Evolutionary conservation across 345 rosid species (phyloP).

Genomic region (Arabidopsis arenosa): DNA sequence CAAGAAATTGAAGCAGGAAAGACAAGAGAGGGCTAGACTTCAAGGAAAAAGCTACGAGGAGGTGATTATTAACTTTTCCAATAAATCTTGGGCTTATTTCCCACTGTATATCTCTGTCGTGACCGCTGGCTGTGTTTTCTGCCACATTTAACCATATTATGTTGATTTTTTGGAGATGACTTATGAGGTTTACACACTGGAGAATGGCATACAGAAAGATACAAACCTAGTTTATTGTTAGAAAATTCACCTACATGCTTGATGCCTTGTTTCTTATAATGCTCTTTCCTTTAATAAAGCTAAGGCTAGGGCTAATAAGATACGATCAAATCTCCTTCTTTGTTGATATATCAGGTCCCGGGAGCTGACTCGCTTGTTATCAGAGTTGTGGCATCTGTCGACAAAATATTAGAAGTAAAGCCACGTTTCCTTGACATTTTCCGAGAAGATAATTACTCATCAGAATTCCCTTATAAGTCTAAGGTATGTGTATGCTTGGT

Average conservation of each 20-base stretch:
- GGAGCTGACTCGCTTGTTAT: conserved; percentile 96
- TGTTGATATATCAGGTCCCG: conserved; percentile 64
- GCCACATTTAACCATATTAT: not conserved
- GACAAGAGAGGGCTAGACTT: conserved; percentile 80
- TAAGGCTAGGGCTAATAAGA: conserved; percentile 3
- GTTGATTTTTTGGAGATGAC: conserved; percentile 14
- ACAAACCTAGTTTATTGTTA: conserved; percentile 27
- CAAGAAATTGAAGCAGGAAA: conserved; percentile 79
- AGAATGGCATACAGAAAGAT: conserved; percentile 16
- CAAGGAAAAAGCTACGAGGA: conserved; percentile 89
- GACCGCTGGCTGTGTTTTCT: conserved; percentile 3
- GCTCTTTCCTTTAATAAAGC: not conserved
- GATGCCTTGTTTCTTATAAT: conserved; percentile 9
- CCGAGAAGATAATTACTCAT: conserved; percentile 88
- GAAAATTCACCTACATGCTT: conserved; percentile 22
- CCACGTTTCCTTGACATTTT: conserved; percentile 95
- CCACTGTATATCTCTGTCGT: conserved; percentile 18
- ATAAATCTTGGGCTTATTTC: not conserved
- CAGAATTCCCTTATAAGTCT: conserved; percentile 97
- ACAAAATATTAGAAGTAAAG: conserved; percentile 96
- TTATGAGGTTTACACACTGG: conserved; percentile 11
- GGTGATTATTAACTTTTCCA: conserved; percentile 51
- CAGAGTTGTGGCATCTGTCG: conserved; percentile 97
- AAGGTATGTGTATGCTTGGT: conserved; percentile 60
- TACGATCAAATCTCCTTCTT: conserved; percentile 18